These are phyloP conservation scores for Phialophora verrucosa DNA, from an alignment of 2,329 filamentous ascomycete genomes.

Conservation along the genomic window DNA sequence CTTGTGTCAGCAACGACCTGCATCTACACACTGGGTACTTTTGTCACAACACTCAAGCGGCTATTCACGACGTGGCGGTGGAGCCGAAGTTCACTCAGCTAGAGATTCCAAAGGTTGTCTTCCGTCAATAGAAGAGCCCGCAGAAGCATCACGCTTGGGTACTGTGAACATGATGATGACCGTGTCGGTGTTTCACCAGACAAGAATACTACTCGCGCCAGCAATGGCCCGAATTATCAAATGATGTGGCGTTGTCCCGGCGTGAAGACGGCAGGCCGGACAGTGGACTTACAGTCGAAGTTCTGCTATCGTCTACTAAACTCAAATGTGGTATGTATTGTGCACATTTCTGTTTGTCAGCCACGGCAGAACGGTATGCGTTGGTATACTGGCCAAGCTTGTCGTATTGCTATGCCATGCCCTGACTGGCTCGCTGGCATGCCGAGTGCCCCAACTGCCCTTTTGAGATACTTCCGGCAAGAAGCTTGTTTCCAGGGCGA, in stretches of 20 bases:
- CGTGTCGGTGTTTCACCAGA: neutral
- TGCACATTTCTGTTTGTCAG: neutral
- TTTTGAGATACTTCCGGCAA: neutral
- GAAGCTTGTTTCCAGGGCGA: constrained; percentile 2
- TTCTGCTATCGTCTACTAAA: neutral
- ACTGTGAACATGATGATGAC: neutral
- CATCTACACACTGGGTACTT: neutral
- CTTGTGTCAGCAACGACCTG: neutral
- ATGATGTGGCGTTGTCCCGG: neutral
- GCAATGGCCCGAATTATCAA: neutral
- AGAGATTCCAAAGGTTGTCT: neutral
- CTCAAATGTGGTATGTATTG: neutral
- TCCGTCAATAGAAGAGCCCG: neutral
- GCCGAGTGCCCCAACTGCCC: neutral
- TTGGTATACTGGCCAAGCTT: neutral
- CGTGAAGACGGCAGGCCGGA: neutral
- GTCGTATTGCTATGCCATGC: neutral
- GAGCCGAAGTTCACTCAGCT: neutral
- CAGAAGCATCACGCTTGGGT: neutral
- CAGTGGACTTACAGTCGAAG: neutral
- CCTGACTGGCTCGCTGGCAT: neutral
- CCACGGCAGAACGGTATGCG: neutral
- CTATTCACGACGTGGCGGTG: neutral
- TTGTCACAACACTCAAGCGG: neutral
- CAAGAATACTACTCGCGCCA: neutral